These are phyloP conservation scores for Calonectria henricotiae DNA, from an alignment of 2,329 filamentous ascomycete species.

Conservation along the genomic window DNA sequence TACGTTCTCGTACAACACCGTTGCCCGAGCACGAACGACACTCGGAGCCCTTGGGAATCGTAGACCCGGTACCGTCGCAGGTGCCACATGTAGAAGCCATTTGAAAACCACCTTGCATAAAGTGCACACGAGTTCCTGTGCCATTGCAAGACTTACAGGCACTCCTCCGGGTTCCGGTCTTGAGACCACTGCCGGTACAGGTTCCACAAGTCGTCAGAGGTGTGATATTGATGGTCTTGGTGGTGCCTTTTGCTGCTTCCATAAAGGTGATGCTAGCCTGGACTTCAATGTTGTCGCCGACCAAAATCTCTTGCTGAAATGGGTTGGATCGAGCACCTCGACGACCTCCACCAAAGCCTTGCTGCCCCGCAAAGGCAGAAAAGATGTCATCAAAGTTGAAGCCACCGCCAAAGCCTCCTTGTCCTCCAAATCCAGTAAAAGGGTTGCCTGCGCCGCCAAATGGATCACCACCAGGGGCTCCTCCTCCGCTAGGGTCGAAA, in stretches of 20 bases:
- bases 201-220: slow-evolving; percentile 87
- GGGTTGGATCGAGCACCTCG: slow-evolving; percentile 72
- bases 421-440: slow-evolving; percentile 71
- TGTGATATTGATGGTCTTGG: slow-evolving; percentile 89
- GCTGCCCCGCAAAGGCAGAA: slow-evolving; percentile 81
- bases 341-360: slow-evolving; percentile 70
- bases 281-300: slow-evolving; percentile 97
- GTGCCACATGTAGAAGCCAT: slow-evolving; percentile 90
- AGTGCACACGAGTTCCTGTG: slow-evolving; percentile 88
- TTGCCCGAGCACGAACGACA: slow-evolving; percentile 86
- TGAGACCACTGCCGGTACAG: slow-evolving; percentile 88
- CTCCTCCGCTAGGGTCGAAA: slow-evolving; percentile 81
- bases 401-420: slow-evolving; percentile 82
- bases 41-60: slow-evolving; percentile 84
- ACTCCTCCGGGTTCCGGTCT: slow-evolving; percentile 81
- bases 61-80: slow-evolving; percentile 85
- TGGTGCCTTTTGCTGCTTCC: slow-evolving; percentile 93
- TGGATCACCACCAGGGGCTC: slow-evolving; percentile 72
- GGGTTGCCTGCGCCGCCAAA: slow-evolving; percentile 77
- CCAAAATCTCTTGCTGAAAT: slow-evolving; percentile 84
- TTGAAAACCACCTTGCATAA: slow-evolving; percentile 94
- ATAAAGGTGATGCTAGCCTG: slow-evolving; percentile 95
- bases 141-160: slow-evolving; percentile 88
- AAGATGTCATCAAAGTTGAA: slow-evolving; percentile 99
- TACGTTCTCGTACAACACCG: slow-evolving; percentile 87